Percentiles rank a stretch among this genome's conserved stretches.
Evolutionary conservation across 345 rosid genomes (phyloP).

Genomic region (Theobroma cacao): DNA sequence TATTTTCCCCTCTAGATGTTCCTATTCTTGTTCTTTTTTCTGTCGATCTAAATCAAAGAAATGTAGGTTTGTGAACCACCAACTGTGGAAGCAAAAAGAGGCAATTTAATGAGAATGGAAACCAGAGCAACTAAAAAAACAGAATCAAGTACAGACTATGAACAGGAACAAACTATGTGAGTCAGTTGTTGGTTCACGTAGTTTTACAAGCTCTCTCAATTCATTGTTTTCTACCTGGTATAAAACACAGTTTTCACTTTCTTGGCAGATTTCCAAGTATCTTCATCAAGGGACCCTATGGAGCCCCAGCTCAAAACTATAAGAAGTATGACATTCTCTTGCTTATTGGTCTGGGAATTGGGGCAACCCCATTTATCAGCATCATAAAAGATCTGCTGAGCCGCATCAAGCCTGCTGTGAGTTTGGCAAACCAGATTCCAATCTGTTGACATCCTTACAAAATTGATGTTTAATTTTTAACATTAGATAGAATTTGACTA

Average conservation of each 20-base stretch:
- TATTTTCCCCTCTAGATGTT: not conserved
- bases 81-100: slow-evolving; percentile 33
- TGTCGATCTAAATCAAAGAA: not conserved
- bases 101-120: slow-evolving; percentile 63
- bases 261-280: slow-evolving; percentile 67
- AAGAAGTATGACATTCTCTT: slow-evolving; percentile 70
- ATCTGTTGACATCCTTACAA: not conserved
- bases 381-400: slow-evolving; percentile 80
- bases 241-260: not conserved
- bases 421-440: slow-evolving; percentile 3
- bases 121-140: slow-evolving; percentile 46
- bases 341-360: slow-evolving; percentile 87
- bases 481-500: not conserved
- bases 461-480: not conserved
- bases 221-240: not conserved
- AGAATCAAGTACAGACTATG: slow-evolving; percentile 27
- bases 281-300: slow-evolving; percentile 81
- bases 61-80: slow-evolving; percentile 74
- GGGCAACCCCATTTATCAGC: slow-evolving; percentile 97
- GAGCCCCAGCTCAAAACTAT: slow-evolving; percentile 96
- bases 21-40: not conserved
- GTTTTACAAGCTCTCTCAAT: not conserved
- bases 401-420: slow-evolving; percentile 53
- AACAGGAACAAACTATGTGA: slow-evolving; percentile 55
- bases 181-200: not conserved